These are phyloP conservation scores for Chaetomiaceae sp. DNA, from an alignment of 2,329 filamentous ascomycete genomes.

Conservation along the genomic window DNA sequence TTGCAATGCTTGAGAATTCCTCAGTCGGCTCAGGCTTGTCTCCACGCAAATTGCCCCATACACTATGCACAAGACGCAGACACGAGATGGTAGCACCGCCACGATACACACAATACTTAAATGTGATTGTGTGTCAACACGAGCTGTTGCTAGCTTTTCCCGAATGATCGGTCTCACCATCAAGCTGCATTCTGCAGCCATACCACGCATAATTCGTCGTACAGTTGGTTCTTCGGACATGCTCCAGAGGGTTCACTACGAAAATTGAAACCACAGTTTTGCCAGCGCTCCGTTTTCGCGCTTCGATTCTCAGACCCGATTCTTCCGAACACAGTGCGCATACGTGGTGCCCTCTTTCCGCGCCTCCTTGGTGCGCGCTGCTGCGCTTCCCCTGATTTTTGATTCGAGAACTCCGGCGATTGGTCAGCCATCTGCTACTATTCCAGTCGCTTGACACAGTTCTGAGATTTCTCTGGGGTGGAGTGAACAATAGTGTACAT, in stretches of 20 bases:
- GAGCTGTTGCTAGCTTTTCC: background rate
- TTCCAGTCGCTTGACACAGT: background rate
- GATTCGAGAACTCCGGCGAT: background rate
- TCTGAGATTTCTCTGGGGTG: no score
- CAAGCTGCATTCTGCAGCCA: background rate
- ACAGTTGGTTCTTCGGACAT: background rate
- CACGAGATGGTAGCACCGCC: slow-evolving; percentile 2
- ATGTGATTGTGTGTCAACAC: background rate
- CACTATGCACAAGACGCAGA: background rate
- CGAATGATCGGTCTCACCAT: background rate
- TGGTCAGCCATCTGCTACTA: slow-evolving; percentile 5
- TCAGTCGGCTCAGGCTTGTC: no score
- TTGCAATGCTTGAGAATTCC: no score
- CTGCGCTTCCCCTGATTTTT: background rate
- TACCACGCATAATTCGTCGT: background rate
- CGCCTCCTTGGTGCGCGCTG: background rate
- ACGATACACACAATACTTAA: background rate
- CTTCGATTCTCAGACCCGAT: slow-evolving; percentile 7
- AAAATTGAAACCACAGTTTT: background rate
- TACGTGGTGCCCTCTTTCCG: background rate
- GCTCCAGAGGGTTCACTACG: background rate
- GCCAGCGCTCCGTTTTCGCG: no score
- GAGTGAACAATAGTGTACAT: no score
- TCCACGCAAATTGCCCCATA: no score
- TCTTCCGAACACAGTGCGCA: slow-evolving; percentile 28